phyloP scores from a whole-genome alignment of 108 stramenopile genomes.

The Nitzschia sp. region DNA sequence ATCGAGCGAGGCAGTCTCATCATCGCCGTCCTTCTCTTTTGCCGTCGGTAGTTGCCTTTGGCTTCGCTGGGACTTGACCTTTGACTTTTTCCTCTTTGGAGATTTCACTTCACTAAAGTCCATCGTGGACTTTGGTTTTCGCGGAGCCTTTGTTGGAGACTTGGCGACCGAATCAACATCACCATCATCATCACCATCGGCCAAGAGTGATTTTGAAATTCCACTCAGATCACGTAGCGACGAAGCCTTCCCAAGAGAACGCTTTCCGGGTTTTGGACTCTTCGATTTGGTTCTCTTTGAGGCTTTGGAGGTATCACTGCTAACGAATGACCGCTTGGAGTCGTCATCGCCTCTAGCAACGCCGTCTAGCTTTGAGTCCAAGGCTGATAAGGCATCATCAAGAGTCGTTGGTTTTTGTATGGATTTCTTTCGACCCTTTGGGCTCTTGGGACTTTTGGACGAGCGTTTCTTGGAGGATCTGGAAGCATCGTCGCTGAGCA shows the following conservation, averaged over 20 bases:
- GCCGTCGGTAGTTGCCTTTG: neutral
- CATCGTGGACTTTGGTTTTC: neutral
- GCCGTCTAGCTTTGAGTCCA: too few species aligned
- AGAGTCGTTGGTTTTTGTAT: neutral
- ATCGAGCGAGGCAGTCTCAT: too few species aligned
- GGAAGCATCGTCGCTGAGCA: too few species aligned
- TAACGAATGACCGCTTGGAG: neutral
- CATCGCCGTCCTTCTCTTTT: neutral
- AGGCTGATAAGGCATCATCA: neutral
- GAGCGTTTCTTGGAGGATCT: too few species aligned
- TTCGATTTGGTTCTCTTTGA: neutral
- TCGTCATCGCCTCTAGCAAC: neutral
- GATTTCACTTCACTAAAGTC: neutral
- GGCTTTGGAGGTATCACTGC: neutral
- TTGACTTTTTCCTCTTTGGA: neutral
- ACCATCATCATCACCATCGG: neutral
- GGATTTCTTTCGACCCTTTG: neutral
- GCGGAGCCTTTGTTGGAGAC: neutral
- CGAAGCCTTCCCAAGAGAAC: neutral
- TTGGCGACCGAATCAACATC: neutral
- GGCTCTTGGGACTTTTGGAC: neutral
- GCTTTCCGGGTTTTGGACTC: neutral
- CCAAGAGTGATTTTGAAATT: neutral
- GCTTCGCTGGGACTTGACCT: neutral
- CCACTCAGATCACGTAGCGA: neutral